These are phyloP conservation scores for Calendula officinalis DNA, from an alignment of 129 eudicot species.

Conservation along the genomic window DNA sequence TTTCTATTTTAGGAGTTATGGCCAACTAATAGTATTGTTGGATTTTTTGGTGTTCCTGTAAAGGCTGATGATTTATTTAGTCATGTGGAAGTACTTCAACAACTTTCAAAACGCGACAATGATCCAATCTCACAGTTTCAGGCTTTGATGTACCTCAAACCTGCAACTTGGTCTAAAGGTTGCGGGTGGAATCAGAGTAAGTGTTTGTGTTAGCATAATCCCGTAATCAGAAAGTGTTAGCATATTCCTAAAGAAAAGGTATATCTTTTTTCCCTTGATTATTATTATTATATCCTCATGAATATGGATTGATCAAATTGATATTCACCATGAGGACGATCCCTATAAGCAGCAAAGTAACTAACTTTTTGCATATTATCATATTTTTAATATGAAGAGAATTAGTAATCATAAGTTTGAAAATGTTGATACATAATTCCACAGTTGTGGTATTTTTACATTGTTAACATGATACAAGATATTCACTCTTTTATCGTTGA, in stretches of 20 bases:
- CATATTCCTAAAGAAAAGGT: constrained; percentile 98
- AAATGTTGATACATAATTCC: too few relatives aligned
- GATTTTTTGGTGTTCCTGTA: constrained; percentile 93
- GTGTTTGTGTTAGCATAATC: constrained; percentile 71
- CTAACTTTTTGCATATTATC: constrained; percentile 13
- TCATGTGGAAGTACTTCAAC: constrained; percentile 93
- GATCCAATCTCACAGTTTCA: too few relatives aligned
- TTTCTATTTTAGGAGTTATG: constrained; percentile 23
- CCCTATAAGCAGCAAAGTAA: constrained; percentile 75
- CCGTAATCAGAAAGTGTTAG: too few relatives aligned
- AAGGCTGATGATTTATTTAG: constrained; percentile 85
- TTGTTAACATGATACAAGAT: too few relatives aligned
- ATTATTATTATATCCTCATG: too few relatives aligned
- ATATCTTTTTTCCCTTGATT: too few relatives aligned
- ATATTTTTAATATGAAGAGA: too few relatives aligned
- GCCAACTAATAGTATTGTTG: constrained; percentile 37
- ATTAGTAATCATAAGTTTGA: too few relatives aligned
- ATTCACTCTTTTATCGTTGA: too few relatives aligned
- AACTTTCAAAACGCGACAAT: constrained; percentile 75
- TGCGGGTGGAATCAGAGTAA: constrained; percentile 99
- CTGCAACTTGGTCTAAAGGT: constrained; percentile 99
- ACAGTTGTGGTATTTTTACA: too few relatives aligned
- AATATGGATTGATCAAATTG: constrained; percentile 82
- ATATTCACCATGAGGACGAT: constrained; percentile 64
- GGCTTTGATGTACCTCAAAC: constrained; percentile 82